Percentiles rank a stretch among this genome's conserved stretches.
Conservation (phyloP, 768 basidiomycete species). For the Boletus subparvulus region DNA sequence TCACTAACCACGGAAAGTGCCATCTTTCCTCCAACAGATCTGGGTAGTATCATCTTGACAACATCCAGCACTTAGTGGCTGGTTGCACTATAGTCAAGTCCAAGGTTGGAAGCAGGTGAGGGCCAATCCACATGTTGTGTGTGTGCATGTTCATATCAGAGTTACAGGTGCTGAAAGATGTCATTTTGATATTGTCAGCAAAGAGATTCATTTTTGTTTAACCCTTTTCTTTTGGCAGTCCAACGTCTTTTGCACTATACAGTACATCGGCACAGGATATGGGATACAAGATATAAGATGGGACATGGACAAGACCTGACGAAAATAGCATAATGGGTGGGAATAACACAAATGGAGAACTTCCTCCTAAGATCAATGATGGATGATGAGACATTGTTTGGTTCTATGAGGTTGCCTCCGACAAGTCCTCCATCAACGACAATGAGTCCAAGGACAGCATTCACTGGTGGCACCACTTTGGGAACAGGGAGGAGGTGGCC, state of each 20-base stretch:
- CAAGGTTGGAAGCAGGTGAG: constrained; percentile 59
- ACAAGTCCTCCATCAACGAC: constrained; percentile 22
- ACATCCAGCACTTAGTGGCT: too few relatives aligned
- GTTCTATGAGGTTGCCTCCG: constrained; percentile 17
- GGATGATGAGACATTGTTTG: constrained; percentile 27
- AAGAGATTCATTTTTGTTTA: too few relatives aligned
- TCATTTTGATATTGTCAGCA: constrained; percentile 38
- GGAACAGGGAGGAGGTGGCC: constrained; percentile 31
- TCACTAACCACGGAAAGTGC: too few relatives aligned
- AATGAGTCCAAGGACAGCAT: neutral
- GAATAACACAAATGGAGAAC: neutral
- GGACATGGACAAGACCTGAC: neutral
- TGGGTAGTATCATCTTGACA: too few relatives aligned
- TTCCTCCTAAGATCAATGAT: too few relatives aligned
- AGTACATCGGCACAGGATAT: too few relatives aligned
- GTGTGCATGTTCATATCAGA: neutral
- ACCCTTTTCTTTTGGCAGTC: too few relatives aligned
- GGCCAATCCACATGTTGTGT: neutral
- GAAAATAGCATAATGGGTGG: neutral
- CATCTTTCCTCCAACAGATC: too few relatives aligned
- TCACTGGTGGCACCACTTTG: constrained; percentile 3
- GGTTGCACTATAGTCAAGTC: constrained; percentile 54
- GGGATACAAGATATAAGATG: too few relatives aligned
- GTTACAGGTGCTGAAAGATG: constrained; percentile 54
- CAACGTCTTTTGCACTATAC: too few relatives aligned